Conservation (phyloP, 2,329 filamentous ascomycete genomes). For the Daldinia sp. region DNA sequence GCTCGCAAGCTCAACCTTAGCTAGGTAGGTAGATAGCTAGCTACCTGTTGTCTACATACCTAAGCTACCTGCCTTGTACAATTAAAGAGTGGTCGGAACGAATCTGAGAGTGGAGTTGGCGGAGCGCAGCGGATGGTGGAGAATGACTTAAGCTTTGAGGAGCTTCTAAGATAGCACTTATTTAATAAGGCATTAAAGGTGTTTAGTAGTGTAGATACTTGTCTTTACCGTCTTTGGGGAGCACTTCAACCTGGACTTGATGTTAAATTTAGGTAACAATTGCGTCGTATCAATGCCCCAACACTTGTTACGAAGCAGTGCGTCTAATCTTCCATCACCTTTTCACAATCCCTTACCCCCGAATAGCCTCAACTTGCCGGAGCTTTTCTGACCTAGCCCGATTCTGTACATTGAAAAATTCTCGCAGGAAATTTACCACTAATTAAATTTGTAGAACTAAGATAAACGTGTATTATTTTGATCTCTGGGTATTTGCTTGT, state of each 20-base stretch:
- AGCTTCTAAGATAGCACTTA: conserved; percentile 19
- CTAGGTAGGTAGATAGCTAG: background rate
- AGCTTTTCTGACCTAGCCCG: background rate
- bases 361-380: background rate
- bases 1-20: background rate
- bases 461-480: background rate
- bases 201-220: background rate
- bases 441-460: background rate
- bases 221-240: background rate
- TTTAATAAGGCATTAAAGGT: conserved; percentile 18
- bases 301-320: conserved; percentile 17
- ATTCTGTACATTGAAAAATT: background rate
- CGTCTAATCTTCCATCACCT: conserved; percentile 11
- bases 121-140: conserved; percentile 36
- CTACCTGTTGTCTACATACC: background rate
- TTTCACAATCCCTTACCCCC: background rate
- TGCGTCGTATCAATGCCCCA: conserved; percentile 15
- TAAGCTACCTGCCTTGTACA: background rate
- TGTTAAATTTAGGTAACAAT: conserved; percentile 32
- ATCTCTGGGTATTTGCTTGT: background rate
- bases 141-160: conserved; percentile 9
- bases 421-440: background rate
- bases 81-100: conserved; percentile 8
- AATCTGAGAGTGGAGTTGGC: conserved; percentile 18
- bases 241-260: conserved; percentile 17